Percentiles rank a stretch among this genome's conserved stretches.
These are phyloP conservation scores for Crataegus laevigata DNA, from an alignment of 306 rosid species.

Conservation along the genomic window DNA sequence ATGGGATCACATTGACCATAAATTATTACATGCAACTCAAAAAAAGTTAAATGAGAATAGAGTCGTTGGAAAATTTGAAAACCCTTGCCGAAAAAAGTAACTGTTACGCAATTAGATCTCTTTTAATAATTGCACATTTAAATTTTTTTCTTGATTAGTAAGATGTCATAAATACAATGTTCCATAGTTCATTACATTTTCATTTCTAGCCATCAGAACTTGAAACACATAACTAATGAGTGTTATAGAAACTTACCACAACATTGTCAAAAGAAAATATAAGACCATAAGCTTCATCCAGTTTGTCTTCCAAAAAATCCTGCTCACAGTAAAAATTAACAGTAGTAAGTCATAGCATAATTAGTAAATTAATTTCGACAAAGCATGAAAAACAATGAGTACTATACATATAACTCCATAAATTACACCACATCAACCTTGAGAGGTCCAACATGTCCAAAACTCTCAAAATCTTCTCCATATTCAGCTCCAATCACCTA, in stretches of 20 bases:
- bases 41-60: too few species aligned
- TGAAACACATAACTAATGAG: not conserved
- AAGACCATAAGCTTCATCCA: conserved; percentile 97
- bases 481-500: conserved; percentile 98
- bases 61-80: too few species aligned
- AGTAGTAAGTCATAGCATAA: conserved; percentile 17
- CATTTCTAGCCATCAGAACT: not conserved
- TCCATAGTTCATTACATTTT: not conserved
- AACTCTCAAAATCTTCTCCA: conserved; percentile 97
- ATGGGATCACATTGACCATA: too few species aligned
- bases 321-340: conserved; percentile 34
- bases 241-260: conserved; percentile 48
- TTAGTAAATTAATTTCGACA: not conserved
- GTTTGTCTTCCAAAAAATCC: conserved; percentile 93
- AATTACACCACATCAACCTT: conserved; percentile 90
- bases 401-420: not conserved
- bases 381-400: not conserved
- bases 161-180: not conserved
- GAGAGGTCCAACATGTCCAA: conserved; percentile 81
- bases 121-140: conserved; percentile 1
- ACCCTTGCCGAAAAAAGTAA: too few species aligned
- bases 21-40: too few species aligned
- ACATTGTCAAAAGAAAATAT: conserved; percentile 95
- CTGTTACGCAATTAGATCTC: not conserved
- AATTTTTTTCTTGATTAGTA: not conserved